A percentile compares a stretch with the other conserved stretches of the same genome.
Evolutionary conservation across 306 rosid species (phyloP).

Genomic region (Corylus americana): DNA sequence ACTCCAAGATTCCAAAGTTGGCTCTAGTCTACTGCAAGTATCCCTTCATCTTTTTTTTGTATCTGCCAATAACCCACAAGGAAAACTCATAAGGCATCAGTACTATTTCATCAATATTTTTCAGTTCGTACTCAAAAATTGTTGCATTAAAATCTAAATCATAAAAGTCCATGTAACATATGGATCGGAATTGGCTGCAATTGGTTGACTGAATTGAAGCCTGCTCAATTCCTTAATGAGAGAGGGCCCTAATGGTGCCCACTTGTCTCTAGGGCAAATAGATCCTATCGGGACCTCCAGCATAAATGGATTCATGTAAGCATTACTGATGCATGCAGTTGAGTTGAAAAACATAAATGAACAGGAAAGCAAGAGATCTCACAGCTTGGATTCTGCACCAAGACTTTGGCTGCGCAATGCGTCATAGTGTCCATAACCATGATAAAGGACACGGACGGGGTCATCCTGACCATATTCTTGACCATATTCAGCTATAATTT

Average conservation of each 20-base stretch:
- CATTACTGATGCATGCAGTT: conserved; percentile 10
- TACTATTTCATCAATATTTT: not conserved
- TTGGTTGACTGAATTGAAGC: too few relatives aligned
- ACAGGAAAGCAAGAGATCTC: conserved; percentile 13
- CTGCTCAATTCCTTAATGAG: too few relatives aligned
- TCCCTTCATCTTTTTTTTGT: conserved; percentile 16
- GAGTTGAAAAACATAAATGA: not conserved
- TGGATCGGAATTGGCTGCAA: too few relatives aligned
- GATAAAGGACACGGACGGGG: conserved; percentile 65
- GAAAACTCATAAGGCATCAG: not conserved
- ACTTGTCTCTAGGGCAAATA: too few relatives aligned
- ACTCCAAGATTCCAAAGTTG: conserved; percentile 6
- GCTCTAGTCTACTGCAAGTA: not conserved
- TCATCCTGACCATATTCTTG: conserved; percentile 68
- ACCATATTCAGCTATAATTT: conserved; percentile 79
- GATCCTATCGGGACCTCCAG: too few relatives aligned
- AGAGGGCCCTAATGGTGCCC: too few relatives aligned
- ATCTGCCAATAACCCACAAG: conserved; percentile 25
- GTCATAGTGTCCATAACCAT: conserved; percentile 85
- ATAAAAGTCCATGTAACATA: too few relatives aligned
- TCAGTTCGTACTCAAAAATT: not conserved
- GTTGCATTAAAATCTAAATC: not conserved
- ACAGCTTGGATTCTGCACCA: conserved; percentile 20
- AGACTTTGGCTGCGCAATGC: conserved; percentile 31
- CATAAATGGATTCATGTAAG: not conserved